Base-by-base conservation (phyloP, 352 stramenopile species). In the Globisporangium cystogenes region DNA sequence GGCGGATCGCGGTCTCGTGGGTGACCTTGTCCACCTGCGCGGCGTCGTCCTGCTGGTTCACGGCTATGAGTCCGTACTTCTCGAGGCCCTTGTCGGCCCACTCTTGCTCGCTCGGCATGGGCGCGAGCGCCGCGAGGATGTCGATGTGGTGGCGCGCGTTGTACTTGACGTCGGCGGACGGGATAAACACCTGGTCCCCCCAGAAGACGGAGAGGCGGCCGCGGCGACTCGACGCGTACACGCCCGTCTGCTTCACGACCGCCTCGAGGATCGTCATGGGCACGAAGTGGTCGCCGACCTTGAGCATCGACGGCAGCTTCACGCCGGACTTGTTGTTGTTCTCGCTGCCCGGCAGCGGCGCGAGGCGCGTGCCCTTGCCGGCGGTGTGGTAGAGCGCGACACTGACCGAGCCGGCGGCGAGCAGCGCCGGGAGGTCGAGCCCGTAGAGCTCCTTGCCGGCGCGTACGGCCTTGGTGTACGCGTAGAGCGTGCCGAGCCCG, bases 321-420 rank as follows among this genome's bases (percentile, higher is more conserved):
- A 99, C 96, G 52, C 96, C 96, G 24, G 96, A 97, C 76, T 99
- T 99, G 82, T 99, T 99, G 76, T 99, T 99, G 78, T 99, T 99
- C 66, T 99, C 96, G 48, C 83, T 96, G 37, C 96, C 96, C 7
- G 96, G 95, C 36, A 99, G 74, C 41, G 96, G 96, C 40, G 96
- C 96, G 23, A 99, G 82, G 23, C 96, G 90, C 50, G 96, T 99
- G 43, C 96, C 96, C 71, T 99, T 99, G 62, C 96, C 96, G 10
- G 96, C 96, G 23, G 96, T 99, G 82, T 99, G 95, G 77, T 97
- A 99, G 29, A 99, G 71, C 40, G 93, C 94, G 5, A 98, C 92
- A 53, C 80, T 96, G 67, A 99, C 91, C 36, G 73, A 71, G 6
- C 71, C 71, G 0, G 69, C 52, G 11, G 67, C 72, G 12, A 99